Base-by-base conservation (phyloP, 1,284 basidiomycete species). In the Rugosomyces carneus region DNA sequence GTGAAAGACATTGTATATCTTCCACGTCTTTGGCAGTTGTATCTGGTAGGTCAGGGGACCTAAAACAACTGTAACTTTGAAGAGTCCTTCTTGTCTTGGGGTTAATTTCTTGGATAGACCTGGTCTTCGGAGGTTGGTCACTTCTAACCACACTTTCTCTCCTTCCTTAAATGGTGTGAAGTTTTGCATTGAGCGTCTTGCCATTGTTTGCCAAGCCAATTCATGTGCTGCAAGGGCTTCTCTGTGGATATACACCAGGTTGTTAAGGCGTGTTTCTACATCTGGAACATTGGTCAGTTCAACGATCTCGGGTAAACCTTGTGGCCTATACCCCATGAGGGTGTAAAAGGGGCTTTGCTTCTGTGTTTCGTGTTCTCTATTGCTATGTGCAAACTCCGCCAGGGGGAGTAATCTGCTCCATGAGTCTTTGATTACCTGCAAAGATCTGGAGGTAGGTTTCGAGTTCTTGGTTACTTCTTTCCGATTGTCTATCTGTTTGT, bases 391-490 rank as follows among this genome's bases (percentile, higher is more conserved):
- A n/a, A 37, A 37, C 19, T 37, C 35, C 4, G 16, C 16, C 5
- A 37, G 13, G 5, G 35, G 35, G 3, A 37, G 7, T 2, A 5
- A 16, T 13, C 27, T 19, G 15, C 5, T 40, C 38, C 38, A 40
- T 2, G 13, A n/a, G 3, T 26, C 24, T n/a, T 26, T n/a, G 2
- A 18, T 26, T 40, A 1, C 9, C 3, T 3, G 11, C n/a, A 20
- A 15, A 40, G 13, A 40, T 40, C 11, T 11, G 24, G 3, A 40
- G n/a, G 13, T 27, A 40, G 8, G 15, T 24, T 15, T 73, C 58
- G 0, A 74, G 16, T 32, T 63, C 57, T 42, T 66, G 63, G 42
- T 73, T 74, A 0, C 62, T 34, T 0, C 54, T 26, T 55, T 75
- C 66, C 0, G 62, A 68, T 44, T 68, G 60, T 1, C 67, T 60